Evolutionary conservation across 2,329 filamentous ascomycete genomes (phyloP).

Genomic region (Arthroderma sp.): DNA sequence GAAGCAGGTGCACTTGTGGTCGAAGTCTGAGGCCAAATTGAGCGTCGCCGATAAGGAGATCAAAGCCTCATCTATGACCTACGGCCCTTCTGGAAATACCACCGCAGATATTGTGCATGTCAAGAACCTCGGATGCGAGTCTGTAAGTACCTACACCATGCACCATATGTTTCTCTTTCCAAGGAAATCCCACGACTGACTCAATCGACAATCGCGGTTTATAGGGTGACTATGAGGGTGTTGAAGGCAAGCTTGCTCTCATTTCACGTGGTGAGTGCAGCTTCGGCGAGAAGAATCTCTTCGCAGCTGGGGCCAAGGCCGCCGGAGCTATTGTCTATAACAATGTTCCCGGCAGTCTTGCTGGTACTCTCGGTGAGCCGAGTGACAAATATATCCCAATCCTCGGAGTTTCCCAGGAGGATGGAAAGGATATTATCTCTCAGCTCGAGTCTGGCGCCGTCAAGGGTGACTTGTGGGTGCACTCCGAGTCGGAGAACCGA

Average conservation of each 20-base stretch:
- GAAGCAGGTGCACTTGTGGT: constrained; percentile 11
- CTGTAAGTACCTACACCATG: constrained; percentile 14
- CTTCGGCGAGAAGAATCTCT: constrained; percentile 57
- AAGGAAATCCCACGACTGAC: too few relatives aligned
- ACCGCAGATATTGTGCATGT: constrained; percentile 40
- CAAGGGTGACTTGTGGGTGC: constrained; percentile 26
- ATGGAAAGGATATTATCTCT: constrained; percentile 44
- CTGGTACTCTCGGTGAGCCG: constrained; percentile 56
- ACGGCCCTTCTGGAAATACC: constrained; percentile 8
- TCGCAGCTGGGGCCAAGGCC: constrained; percentile 57
- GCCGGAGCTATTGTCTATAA: constrained; percentile 63
- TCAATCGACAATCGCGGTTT: not conserved
- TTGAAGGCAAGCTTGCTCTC: constrained; percentile 54
- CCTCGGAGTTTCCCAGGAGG: constrained; percentile 49
- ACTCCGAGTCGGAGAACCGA: constrained; percentile 33
- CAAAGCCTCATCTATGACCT: constrained; percentile 10
- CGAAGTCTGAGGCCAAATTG: constrained; percentile 6
- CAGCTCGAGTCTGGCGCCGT: constrained; percentile 36
- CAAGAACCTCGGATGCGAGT: constrained; percentile 49
- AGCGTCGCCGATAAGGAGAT: constrained; percentile 7
- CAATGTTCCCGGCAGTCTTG: constrained; percentile 48
- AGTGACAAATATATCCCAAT: constrained; percentile 49
- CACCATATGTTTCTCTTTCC: too few relatives aligned
- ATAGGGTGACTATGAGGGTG: constrained; percentile 9
- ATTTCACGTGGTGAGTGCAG: constrained; percentile 56